Evolutionary conservation across 2,329 filamentous ascomycete species (phyloP), one percentile per base, ranked within the genome.

Genomic region (Dactylellina drechsleri): DNA sequence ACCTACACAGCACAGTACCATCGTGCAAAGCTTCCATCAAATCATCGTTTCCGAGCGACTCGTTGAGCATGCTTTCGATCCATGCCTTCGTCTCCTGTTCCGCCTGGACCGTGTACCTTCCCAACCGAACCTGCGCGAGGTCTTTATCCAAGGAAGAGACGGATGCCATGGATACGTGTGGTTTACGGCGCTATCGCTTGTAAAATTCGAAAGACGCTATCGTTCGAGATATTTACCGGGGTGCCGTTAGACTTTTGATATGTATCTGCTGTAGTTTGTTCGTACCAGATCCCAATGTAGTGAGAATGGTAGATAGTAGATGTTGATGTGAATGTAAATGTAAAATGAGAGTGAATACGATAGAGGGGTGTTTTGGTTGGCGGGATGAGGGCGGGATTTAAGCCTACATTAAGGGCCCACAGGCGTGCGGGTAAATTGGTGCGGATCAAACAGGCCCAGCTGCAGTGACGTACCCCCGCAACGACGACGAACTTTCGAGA

Each of bases 131-230:
- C 82, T 90, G 93, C 86, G 92, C 92, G 88, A 99, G 87, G 85
- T 99, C 95, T 83, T 94, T 94, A 83, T 98, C 95, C 76, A 99
- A 85, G 77, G 92, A 97, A 77, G 92, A 88, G 36, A 98, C 94
- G 45, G 94, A 97, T 79, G 94, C 93, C 94, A 98, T 98, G 78
- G 23, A 43, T 45, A 45, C 15, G 49, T 47, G 26, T 23, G 60
- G 60, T 31, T 40, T 40, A 31, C 66, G 66, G 58, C 45, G 64
- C 58, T 64, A 60, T 28, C 52, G 64, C 36, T 58, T 57, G 53
- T 68, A 60, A 26, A 64, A 65, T 41, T 62, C 59, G 45, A 67
- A 59, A 58, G 71, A 65, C 40, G 57, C 54, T 64, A 68, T 68
- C 58, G 64, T 64, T 26, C 16, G 26, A 31, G 12, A n/a, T 10